phyloP scores from a whole-genome alignment of 2,329 filamentous ascomycete species.

The Monilinia vaccinii-corymbosi region DNA sequence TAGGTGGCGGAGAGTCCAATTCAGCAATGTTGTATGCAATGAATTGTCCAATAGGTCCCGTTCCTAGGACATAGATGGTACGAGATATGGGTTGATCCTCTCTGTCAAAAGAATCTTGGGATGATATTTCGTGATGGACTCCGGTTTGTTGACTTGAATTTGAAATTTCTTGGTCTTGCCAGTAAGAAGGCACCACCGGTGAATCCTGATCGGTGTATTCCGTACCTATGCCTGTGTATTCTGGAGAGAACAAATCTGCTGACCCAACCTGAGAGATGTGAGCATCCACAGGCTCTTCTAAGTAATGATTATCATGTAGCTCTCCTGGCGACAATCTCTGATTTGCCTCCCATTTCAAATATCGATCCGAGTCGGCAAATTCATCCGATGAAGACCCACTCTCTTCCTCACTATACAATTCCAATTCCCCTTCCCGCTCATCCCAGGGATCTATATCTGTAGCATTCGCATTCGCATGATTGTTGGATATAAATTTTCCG shows the following conservation, averaged over 20 bases:
- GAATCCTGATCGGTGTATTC: background rate
- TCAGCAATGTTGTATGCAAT: slow-evolving; percentile 55
- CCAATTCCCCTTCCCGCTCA: background rate
- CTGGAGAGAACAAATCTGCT: background rate
- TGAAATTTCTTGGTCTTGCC: background rate
- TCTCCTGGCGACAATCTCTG: background rate
- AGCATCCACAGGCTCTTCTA: background rate
- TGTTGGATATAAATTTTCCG: background rate
- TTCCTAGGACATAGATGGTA: slow-evolving; percentile 54
- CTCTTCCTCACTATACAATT: background rate
- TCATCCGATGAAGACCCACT: background rate
- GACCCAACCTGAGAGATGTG: background rate
- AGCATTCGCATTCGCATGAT: background rate
- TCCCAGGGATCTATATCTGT: background rate
- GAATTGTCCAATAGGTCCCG: slow-evolving; percentile 54
- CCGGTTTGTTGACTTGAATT: background rate
- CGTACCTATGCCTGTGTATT: background rate
- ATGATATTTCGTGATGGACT: background rate
- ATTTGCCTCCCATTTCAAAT: background rate
- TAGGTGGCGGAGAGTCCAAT: slow-evolving; percentile 48
- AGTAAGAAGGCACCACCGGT: background rate
- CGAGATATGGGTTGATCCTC: slow-evolving; percentile 9
- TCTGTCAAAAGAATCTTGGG: background rate
- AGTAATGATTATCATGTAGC: background rate
- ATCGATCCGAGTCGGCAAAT: background rate